These are phyloP conservation scores for Bonia amplexicaulis DNA, from an alignment of 176 grass and related monocot genomes.

Conservation along the genomic window DNA sequence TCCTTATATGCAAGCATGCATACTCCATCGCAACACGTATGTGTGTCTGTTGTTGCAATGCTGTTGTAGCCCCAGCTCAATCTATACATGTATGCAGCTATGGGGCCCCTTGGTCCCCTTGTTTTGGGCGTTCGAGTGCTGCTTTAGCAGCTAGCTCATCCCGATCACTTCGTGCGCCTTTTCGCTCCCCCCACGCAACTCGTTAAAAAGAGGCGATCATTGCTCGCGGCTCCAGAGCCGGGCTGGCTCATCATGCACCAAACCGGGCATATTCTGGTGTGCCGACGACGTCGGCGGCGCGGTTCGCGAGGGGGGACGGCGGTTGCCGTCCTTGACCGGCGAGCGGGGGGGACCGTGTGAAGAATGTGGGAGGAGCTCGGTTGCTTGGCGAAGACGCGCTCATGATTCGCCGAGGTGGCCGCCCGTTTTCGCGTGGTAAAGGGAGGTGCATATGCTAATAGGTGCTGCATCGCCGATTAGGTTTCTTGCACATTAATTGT, in stretches of 20 bases:
- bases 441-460: neutral
- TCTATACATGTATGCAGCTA: neutral
- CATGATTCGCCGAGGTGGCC: neutral
- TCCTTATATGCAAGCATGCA: too few relatives aligned
- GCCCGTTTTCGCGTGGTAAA: neutral
- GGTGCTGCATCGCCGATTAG: neutral
- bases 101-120: conserved; percentile 24
- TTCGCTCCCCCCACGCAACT: neutral
- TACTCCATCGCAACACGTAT: too few relatives aligned
- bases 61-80: too few relatives aligned
- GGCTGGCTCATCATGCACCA: neutral
- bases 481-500: neutral
- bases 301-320: conserved; percentile 7
- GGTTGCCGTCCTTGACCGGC: conserved; percentile 26
- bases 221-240: conserved; percentile 3
- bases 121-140: neutral
- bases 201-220: conserved; percentile 34
- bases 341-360: neutral
- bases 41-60: neutral
- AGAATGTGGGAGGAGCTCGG: neutral
- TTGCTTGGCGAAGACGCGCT: neutral
- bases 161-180: neutral
- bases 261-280: neutral
- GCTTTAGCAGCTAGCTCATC: conserved; percentile 38
- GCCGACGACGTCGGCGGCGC: neutral